Percentiles rank a stretch among this genome's conserved stretches.
phyloP scores from a whole-genome alignment of 495 filamentous ascomycete genomes.

The Podospora tetraspora region DNA sequence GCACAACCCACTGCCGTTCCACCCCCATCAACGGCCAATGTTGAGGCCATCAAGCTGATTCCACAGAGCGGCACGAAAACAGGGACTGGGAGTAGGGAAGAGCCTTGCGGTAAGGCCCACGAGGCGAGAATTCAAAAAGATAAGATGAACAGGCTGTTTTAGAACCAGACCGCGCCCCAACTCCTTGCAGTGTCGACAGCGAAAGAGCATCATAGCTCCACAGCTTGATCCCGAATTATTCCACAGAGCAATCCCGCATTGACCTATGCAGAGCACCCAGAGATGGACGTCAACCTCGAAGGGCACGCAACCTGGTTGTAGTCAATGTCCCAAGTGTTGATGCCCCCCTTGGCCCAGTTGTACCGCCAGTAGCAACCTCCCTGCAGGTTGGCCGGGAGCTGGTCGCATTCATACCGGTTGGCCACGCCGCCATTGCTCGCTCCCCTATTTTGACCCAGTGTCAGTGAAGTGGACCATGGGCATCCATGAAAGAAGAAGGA shows the following conservation, averaged over 20 bases:
- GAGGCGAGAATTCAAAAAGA: not conserved
- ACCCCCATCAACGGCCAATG: too few relatives aligned
- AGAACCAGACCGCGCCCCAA: not conserved
- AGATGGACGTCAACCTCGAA: slow-evolving; percentile 7
- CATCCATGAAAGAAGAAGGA: not conserved
- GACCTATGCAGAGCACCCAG: not conserved
- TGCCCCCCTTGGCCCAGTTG: slow-evolving; percentile 5
- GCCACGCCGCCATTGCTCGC: not conserved
- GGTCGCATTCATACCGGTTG: not conserved
- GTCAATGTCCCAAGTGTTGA: slow-evolving; percentile 7
- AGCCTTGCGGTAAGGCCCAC: too few relatives aligned
- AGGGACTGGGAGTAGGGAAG: too few relatives aligned
- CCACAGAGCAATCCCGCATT: not conserved
- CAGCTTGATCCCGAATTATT: too few relatives aligned
- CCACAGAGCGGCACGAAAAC: too few relatives aligned
- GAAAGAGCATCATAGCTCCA: too few relatives aligned
- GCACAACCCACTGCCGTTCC: too few relatives aligned
- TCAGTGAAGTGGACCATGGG: not conserved
- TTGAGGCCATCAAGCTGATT: too few relatives aligned
- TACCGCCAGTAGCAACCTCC: slow-evolving; percentile 7
- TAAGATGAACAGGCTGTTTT: not conserved
- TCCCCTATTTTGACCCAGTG: not conserved
- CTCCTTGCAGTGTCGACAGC: not conserved
- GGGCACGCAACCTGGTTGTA: slow-evolving; percentile 7
- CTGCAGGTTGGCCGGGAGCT: slow-evolving; percentile 3